A percentile compares a stretch with the other conserved stretches of the same genome.
Conservation (phyloP, 202 grass and related monocot species). For the Schoenoplectus triqueter region DNA sequence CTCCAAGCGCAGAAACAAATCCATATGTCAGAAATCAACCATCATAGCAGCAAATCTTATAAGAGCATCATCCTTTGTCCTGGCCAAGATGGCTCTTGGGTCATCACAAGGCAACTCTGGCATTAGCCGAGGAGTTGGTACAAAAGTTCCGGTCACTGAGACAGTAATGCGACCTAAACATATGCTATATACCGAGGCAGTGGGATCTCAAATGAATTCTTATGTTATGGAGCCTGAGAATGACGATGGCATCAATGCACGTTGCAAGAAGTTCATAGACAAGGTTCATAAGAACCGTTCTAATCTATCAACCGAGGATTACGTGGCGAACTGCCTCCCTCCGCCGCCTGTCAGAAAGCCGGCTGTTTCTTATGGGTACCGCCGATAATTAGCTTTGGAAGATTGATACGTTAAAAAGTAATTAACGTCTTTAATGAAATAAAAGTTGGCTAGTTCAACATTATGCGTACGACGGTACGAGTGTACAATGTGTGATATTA, state of each 20-base stretch:
- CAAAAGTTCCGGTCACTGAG: not conserved
- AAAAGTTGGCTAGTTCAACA: not conserved
- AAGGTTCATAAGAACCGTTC: slow-evolving; percentile 8
- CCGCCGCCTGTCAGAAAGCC: no score
- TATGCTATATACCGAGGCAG: not conserved
- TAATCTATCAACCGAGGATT: no score
- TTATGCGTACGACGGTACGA: not conserved
- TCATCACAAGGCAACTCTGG: not conserved
- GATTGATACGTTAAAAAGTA: no score
- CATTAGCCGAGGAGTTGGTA: not conserved
- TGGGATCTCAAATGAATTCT: not conserved
- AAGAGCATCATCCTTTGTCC: slow-evolving; percentile 36
- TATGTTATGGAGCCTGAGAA: no score
- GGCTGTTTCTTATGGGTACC: no score
- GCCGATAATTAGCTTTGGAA: no score
- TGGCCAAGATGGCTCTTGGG: slow-evolving; percentile 29
- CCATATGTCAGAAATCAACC: slow-evolving; percentile 36
- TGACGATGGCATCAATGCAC: no score
- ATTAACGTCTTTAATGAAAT: not conserved
- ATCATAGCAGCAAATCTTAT: slow-evolving; percentile 36
- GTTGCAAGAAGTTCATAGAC: not conserved
- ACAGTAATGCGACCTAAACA: not conserved
- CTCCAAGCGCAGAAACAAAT: slow-evolving; percentile 29
- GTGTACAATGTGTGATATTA: slow-evolving; percentile 4
- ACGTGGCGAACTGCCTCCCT: no score